These are phyloP conservation scores for Trichosporon faecale DNA, from an alignment of 1,284 basidiomycete species.

Conservation along the genomic window DNA sequence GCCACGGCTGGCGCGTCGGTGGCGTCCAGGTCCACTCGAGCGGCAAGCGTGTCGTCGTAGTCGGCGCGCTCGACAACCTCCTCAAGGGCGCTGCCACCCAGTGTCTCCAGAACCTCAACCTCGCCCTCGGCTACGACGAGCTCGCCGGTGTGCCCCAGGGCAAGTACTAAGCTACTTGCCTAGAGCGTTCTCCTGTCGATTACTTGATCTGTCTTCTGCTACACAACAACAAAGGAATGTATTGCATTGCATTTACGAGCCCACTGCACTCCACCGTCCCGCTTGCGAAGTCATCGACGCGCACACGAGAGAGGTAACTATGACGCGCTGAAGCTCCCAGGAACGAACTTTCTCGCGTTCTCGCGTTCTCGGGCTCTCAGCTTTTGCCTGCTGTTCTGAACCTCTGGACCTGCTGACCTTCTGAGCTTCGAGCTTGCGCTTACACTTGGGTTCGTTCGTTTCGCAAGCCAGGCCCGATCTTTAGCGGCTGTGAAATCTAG, in stretches of 20 bases:
- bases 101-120: conserved; percentile 94
- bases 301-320: not conserved
- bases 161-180: conserved; percentile 32
- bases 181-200: not conserved
- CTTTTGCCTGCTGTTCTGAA: not conserved
- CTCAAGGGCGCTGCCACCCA: conserved; percentile 98
- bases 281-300: not conserved
- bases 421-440: no score
- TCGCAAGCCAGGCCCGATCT: not conserved
- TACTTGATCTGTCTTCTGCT: not conserved
- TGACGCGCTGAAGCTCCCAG: not conserved
- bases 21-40: conserved; percentile 90
- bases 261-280: not conserved
- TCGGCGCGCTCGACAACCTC: conserved; percentile 91
- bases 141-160: conserved; percentile 70
- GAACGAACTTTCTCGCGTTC: not conserved
- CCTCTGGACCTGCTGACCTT: no score
- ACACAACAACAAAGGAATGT: not conserved
- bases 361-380: not conserved
- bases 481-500: not conserved
- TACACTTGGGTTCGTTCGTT: not conserved
- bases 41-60: conserved; percentile 85
- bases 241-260: conserved; percentile 5
- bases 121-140: conserved; percentile 90
- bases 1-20: conserved; percentile 86